A percentile compares a stretch with the other conserved stretches of the same genome.
Evolutionary conservation across 202 grass and related monocot species (phyloP).

Genomic region (Zoysia matrella): DNA sequence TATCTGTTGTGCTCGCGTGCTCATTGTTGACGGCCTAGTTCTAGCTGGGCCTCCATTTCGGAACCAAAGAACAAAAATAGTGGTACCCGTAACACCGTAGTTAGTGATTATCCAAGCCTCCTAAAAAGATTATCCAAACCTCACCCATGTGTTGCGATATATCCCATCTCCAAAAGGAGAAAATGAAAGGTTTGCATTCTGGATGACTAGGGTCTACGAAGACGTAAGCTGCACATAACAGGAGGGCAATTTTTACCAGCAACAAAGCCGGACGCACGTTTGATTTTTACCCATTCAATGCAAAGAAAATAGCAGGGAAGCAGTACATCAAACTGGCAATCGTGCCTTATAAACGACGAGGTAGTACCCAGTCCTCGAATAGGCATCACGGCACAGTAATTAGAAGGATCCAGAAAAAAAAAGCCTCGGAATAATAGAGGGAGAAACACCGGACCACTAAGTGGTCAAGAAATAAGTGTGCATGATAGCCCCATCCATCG

Average conservation of each 20-base stretch:
- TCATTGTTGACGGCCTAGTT: background rate
- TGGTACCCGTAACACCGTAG: background rate
- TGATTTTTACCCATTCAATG: background rate
- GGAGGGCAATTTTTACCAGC: no score
- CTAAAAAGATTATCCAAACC: no score
- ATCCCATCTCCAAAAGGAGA: no score
- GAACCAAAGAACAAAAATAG: background rate
- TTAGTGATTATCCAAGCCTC: no score
- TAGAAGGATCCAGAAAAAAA: slow-evolving; percentile 37
- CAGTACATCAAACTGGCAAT: slow-evolving; percentile 39
- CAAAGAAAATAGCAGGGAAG: background rate
- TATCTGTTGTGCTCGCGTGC: no score
- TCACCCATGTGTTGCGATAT: no score
- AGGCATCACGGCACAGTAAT: slow-evolving; percentile 41
- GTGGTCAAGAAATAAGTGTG: slow-evolving; percentile 30
- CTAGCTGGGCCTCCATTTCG: background rate
- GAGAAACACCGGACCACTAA: slow-evolving; percentile 22
- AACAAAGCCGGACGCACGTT: background rate
- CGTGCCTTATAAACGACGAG: slow-evolving; percentile 47
- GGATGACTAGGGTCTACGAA: no score
- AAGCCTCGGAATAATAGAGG: slow-evolving; percentile 53
- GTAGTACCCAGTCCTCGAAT: slow-evolving; percentile 13
- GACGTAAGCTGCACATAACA: no score
- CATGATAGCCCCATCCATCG: background rate
- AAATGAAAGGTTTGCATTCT: no score